Percentiles rank a stretch among this genome's conserved stretches.
Conservation (phyloP, 805 yeast species). For the Lachancea lanzarotensis region DNA sequence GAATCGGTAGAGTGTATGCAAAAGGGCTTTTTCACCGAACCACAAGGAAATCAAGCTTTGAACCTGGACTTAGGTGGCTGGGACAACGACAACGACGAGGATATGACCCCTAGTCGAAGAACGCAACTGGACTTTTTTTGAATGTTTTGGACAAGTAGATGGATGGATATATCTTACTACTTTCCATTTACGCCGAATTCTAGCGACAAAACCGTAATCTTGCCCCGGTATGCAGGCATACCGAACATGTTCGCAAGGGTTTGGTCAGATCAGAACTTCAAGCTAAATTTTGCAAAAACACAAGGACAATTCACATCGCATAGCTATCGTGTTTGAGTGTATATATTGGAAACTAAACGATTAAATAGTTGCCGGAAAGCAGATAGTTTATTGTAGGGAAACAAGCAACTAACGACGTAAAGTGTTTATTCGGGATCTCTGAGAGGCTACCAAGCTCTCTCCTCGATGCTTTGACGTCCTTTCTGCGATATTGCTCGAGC, state of each 20-base stretch:
- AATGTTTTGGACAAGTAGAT: no score
- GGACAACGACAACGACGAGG: not conserved
- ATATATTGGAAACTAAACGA: not conserved
- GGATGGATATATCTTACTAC: no score
- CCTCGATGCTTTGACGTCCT: no score
- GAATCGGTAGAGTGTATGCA: not conserved
- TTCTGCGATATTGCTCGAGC: no score
- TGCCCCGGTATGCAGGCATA: not conserved
- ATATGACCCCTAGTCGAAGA: not conserved
- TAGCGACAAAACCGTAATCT: not conserved
- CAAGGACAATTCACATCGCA: not conserved
- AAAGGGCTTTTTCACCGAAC: slow-evolving; percentile 1
- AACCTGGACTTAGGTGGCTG: not conserved
- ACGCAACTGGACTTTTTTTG: slow-evolving; percentile 10
- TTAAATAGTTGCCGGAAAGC: not conserved
- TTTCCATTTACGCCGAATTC: not conserved
- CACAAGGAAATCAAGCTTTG: not conserved
- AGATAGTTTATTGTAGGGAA: no score
- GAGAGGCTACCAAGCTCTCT: no score
- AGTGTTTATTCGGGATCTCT: no score
- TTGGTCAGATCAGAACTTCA: not conserved
- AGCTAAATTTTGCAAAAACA: no score
- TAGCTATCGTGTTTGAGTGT: not conserved
- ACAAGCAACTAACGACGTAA: no score
- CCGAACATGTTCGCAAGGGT: not conserved